Evolutionary conservation across 148 eudicot genomes (phyloP), one percentile per base, ranked within the genome.

Genomic region (Amaranthus palmeri): DNA sequence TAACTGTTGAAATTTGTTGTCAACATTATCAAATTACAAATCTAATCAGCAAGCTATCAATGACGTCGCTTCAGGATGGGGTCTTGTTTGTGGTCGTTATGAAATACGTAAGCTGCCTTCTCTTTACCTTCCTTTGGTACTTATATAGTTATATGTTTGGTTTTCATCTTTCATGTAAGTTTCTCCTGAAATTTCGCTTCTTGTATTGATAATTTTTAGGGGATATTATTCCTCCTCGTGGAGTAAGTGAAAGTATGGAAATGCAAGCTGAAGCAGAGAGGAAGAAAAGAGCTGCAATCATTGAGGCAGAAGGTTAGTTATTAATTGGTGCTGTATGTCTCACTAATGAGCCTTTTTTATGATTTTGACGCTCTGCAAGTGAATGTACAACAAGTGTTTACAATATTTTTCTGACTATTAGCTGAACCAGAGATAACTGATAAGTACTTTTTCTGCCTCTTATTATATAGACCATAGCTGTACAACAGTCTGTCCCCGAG

Each of bases 221-320:
- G 92, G 99, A 96, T 78, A 96, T 96, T 66, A 82, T 89, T 87
- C 99, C 97, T 72, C 97, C 97, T 51, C 84, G 79, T 14, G 96
- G 87, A 57, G 87, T 96, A 50, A 87, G 82, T 78, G 86, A 80
- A 58, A 93, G 97, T 64, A 96, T 96, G 99, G 99, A 90, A 76
- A 88, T 90, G 97, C 99, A 92, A 79, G 99, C 97, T 55, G 99
- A 96, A 85, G 99, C 99, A 9, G 99, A 96, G 71, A 88, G 97
- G 74, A 92, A 84, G 81, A 96, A 80, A 82, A 90, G 99, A 87
- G 99, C 99, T 63, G 89, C 74, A 74, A 82, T 96, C 74, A 83
- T 92, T 72, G 96, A 90, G 83, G 92, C 99, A 17, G 99, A 96
- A 90, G 99, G 99, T 95, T 61, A 40, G 72, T 66, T 78, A 15